These are phyloP conservation scores for Pharus latifolius DNA, from an alignment of 176 grass and related monocot genomes.

Conservation along the genomic window DNA sequence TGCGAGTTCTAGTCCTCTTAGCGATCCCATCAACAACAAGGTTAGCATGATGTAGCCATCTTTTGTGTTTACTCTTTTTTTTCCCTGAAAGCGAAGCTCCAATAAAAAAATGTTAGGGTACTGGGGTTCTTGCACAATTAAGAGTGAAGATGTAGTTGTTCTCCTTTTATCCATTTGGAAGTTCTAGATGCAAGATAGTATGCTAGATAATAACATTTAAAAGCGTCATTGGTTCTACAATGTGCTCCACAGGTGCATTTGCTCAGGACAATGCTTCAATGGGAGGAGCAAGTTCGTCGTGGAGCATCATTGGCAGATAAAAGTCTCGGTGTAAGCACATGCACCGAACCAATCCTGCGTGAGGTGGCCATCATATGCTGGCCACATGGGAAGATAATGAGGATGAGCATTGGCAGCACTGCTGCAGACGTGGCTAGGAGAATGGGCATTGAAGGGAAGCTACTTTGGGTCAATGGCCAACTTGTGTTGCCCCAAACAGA, in stretches of 20 bases:
- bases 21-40: constrained; percentile 82
- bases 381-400: constrained; percentile 82
- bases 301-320: constrained; percentile 36
- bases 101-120: neutral
- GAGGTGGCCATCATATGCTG: constrained; percentile 91
- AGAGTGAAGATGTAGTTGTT: neutral
- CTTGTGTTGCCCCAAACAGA: constrained; percentile 70
- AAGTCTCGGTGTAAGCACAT: constrained; percentile 35
- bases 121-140: neutral
- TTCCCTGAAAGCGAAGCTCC: neutral
- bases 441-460: constrained; percentile 76
- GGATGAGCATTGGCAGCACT: constrained; percentile 79
- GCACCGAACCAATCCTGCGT: constrained; percentile 17
- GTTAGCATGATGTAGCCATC: constrained; percentile 16
- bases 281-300: constrained; percentile 73
- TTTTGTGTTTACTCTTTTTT: neutral
- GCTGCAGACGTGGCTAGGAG: constrained; percentile 84
- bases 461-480: constrained; percentile 77
- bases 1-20: constrained; percentile 28
- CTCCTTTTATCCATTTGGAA: neutral
- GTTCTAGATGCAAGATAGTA: neutral
- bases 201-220: neutral
- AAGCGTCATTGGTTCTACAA: constrained; percentile 1
- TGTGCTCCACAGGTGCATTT: constrained; percentile 51
- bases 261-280: constrained; percentile 86